phyloP scores from a whole-genome alignment of 495 filamentous ascomycete genomes.

The Lophium mytilinum region DNA sequence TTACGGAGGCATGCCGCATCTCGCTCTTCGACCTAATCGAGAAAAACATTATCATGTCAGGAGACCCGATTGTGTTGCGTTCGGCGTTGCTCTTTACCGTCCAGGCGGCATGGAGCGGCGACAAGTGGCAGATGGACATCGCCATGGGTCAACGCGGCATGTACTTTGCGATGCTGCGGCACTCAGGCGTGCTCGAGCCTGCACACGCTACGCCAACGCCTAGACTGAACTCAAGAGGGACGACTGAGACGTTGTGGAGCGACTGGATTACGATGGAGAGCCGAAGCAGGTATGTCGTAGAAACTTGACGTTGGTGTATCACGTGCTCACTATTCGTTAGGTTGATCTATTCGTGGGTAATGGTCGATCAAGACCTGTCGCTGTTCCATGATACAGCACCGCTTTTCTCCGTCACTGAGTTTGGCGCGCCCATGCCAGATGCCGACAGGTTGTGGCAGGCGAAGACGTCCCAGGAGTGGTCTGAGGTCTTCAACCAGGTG shows the following conservation, averaged over 20 bases:
- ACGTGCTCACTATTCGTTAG: constrained; percentile 30
- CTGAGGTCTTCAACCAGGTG: constrained; percentile 41
- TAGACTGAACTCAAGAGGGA: constrained; percentile 24
- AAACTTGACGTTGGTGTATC: constrained; percentile 4
- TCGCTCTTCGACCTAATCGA: constrained; percentile 58
- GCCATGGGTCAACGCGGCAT: constrained; percentile 60
- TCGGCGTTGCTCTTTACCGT: constrained; percentile 54
- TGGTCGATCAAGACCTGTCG: constrained; percentile 58
- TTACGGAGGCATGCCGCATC: constrained; percentile 58
- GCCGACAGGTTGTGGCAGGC: constrained; percentile 47
- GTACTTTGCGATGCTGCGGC: constrained; percentile 55
- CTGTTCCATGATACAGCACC: constrained; percentile 54
- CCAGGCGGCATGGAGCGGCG: constrained; percentile 56
- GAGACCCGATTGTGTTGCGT: constrained; percentile 49
- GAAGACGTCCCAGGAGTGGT: constrained; percentile 39
- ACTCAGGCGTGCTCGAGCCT: constrained; percentile 48
- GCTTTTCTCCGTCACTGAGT: constrained; percentile 49
- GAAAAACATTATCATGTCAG: constrained; percentile 53
- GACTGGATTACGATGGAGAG: constrained; percentile 51
- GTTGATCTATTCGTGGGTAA: constrained; percentile 56
- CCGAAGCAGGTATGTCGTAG: constrained; percentile 43
- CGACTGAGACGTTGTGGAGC: constrained; percentile 44
- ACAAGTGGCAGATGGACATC: constrained; percentile 66
- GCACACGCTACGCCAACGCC: constrained; percentile 22
- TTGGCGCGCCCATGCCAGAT: constrained; percentile 50